Evolutionary conservation across 1,284 basidiomycete genomes (phyloP), one percentile per base, ranked within the genome.

Genomic region (Apiotrichum domesticum): DNA sequence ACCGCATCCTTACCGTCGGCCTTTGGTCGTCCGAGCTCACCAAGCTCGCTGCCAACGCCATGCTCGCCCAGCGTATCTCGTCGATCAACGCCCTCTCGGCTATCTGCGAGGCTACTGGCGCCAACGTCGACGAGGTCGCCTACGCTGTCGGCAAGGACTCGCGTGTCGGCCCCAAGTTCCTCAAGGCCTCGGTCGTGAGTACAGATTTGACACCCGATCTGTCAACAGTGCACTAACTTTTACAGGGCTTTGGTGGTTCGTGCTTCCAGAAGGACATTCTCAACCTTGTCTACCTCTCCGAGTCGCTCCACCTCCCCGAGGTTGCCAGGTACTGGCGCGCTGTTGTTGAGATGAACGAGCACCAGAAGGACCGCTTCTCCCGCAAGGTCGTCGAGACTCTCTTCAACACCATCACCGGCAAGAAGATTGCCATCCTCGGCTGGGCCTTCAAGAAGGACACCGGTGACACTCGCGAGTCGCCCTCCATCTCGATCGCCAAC

Each of bases 231-330:
- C 45, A 67, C 64, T 34, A n/a, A 47, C 9, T 46, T 9, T 47
- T n/a, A 9, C 34, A 47, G 46, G 73, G 95, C n/a, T 98, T 98
- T 69, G 95, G 95, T 64, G 95, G 95, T 39, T 93, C 89, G 40
- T 99, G 96, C 80, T 99, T 99, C 88, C 93, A 97, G 80, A 96
- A 96, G 79, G 95, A 98, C 76, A 98, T 98, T 74, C 85, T 98
- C 69, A 99, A 98, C 81, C 81, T 99, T 58, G 95, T 98, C 52
- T 99, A 99, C 80, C 84, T 97, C 42, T 88, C 86, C 73, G 93
- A 98, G 80, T 91, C 87, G 63, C 80, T 94, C 59, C 90, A 97
- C 77, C 81, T 99, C 54, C 91, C 92, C 48, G 90, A 96, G 77
- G 95, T 99, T n/a, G 94, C 94, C 46, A 88, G 87, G 43, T 99